Evolutionary conservation across 2,329 filamentous ascomycete species (phyloP), one percentile per base, ranked within the genome.

Genomic region (Elsinoe arachidis): DNA sequence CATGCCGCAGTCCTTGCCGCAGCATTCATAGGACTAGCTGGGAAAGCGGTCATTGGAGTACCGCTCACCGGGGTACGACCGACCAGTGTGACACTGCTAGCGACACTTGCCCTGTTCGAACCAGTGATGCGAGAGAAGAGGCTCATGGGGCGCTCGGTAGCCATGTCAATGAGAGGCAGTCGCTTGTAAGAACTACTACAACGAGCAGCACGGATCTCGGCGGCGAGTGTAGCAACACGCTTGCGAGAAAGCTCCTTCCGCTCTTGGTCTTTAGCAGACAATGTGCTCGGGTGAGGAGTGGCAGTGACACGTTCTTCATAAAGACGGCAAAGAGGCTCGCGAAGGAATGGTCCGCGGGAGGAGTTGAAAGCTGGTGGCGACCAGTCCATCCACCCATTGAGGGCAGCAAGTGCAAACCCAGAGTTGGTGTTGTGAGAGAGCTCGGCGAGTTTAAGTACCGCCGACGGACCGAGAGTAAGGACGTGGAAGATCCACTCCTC

Each of bases 401-500:
- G 66, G 30, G 75, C 69, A 2, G 82, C 83, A 23, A 77, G 68
- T 10, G 72, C 70, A 64, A 85, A 84, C 10, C 76, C 77, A 2
- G 70, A 68, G 12, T 70, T 30, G 68, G 69, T 52, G 68, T 73
- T 38, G 56, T 60, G 55, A 68, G 71, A 39, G 65, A 70, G 54
- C 10, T 67, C 61, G 57, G 77, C 75, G 59, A 85, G 74, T 6
- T 76, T 73, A 12, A 84, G 70, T 10, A 84, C 73, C 1, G 78
- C 76, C 6, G 76, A 75, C 9, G 80, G 80, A 5, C 82, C 83
- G 14, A 83, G 73, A 0, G 80, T 83, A 34, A 84, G 70, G 26
- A 85, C 69, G 63, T 83, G 80, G 55, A 76, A 75, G 15, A 78
- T 80, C 82, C 82, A 86, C 66, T 84, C 80, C 64, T 83, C 80